Evolutionary conservation across 208 protist genomes (phyloP), one percentile per base, ranked within the genome.

Genomic region (Leishmania turanica): DNA sequence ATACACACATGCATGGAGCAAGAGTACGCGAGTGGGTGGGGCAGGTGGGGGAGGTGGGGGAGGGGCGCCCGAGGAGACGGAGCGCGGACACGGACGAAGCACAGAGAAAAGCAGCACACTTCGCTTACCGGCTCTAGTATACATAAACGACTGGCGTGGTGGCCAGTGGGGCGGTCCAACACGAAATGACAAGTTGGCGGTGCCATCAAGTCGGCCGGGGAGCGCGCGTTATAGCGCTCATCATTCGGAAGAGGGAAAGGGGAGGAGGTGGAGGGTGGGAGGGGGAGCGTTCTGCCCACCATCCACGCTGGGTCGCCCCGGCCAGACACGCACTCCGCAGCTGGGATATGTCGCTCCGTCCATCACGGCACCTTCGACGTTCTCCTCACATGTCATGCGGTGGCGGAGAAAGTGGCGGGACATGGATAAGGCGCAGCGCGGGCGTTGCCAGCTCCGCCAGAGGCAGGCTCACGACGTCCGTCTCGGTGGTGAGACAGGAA

Each of bases 401-500:
- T 40, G 13, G 15, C 13, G 54, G n/a, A 31, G 60, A 9, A 24
- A 93, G 77, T 11, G 84, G 71, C 7, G 54, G 60, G 2, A 89
- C 58, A n/a, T 79, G 77, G 0, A 64, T 72, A 45, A 91, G 85
- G 17, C 78, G 81, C 42, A 85, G 56, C 19, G 64, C 31, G 1
- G 91, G 88, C 73, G 89, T 47, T 27, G 45, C 60, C 42, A 95
- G 79, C 19, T 64, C 37, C 58, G 85, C 79, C n/a, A 93, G 86
- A 47, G 84, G 79, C 24, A 88, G 74, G 17, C 56, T 77, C 34
- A 92, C 78, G 27, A 92, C 93, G 77, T 96, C 93, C 21, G 84
- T 77, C 77, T 93, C 91, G 17, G 91, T 90, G n/a, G 93, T 82
- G 37, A 95, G 83, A 21, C 85, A 90, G 47, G 87, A 89, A 40